Percentiles rank a stretch among this genome's conserved stretches.
Evolutionary conservation across 768 basidiomycete species (phyloP).

Genomic region (Rhodotorula toruloides): DNA sequence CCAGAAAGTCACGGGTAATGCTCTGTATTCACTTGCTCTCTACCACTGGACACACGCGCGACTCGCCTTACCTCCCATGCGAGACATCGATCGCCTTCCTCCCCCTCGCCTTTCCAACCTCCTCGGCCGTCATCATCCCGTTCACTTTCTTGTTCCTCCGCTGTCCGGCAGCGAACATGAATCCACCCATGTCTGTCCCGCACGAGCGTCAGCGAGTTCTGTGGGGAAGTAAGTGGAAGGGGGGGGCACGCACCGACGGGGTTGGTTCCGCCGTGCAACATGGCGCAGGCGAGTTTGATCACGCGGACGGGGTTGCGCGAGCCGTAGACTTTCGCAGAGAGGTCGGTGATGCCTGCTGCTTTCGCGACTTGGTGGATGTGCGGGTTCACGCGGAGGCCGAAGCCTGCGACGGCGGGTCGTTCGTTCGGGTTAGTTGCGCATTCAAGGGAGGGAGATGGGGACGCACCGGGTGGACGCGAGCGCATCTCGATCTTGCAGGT

Average conservation of each 20-base stretch:
- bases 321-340: conserved; percentile 91
- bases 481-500: conserved; percentile 73
- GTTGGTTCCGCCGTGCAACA: conserved; percentile 78
- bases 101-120: conserved; percentile 25
- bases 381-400: conserved; percentile 85
- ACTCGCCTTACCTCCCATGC: not conserved
- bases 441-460: not conserved
- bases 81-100: conserved; percentile 22
- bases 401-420: no score
- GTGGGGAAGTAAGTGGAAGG: not conserved
- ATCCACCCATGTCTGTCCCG: conserved; percentile 36
- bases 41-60: not conserved
- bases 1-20: no score
- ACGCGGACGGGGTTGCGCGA: conserved; percentile 80
- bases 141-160: conserved; percentile 38
- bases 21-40: not conserved
- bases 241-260: conserved; percentile 58
- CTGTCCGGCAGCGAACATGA: conserved; percentile 32
- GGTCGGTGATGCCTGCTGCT: conserved; percentile 90
- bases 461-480: conserved; percentile 49
- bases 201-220: not conserved
- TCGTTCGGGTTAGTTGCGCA: no score
- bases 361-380: conserved; percentile 77
- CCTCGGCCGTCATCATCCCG: conserved; percentile 36
- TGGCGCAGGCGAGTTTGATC: conserved; percentile 73